Evolutionary conservation across 257 asterid genomes (phyloP).

Genomic region (Hygrophila difformis): DNA sequence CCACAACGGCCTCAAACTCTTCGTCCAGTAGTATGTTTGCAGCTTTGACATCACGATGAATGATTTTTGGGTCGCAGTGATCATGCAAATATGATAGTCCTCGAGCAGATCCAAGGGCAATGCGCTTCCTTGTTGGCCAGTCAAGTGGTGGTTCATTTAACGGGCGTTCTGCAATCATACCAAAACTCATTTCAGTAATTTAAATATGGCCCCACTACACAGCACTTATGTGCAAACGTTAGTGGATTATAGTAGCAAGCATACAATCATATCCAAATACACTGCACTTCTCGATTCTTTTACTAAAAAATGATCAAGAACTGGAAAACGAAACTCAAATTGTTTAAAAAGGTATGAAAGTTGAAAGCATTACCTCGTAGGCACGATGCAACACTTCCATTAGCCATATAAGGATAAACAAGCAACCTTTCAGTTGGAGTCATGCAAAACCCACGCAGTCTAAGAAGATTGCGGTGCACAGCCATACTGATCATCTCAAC

Average conservation of each 20-base stretch:
- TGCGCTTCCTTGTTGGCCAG: slow-evolving; percentile 43
- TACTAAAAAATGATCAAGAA: neutral
- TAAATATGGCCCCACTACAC: neutral
- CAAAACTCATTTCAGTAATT: slow-evolving; percentile 5
- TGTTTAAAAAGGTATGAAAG: too few species aligned
- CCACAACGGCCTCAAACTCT: slow-evolving; percentile 55
- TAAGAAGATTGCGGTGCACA: slow-evolving; percentile 52
- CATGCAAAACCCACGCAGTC: slow-evolving; percentile 51
- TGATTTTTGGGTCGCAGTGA: slow-evolving; percentile 53
- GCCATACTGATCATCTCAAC: slow-evolving; percentile 58
- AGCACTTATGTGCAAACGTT: too few species aligned
- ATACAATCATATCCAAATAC: too few species aligned
- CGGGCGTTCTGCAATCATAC: slow-evolving; percentile 36
- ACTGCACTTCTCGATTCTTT: too few species aligned
- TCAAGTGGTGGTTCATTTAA: slow-evolving; percentile 42
- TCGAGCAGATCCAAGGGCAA: slow-evolving; percentile 49
- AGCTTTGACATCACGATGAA: slow-evolving; percentile 53
- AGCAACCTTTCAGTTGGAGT: slow-evolving; percentile 52
- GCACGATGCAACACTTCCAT: slow-evolving; percentile 57
- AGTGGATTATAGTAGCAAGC: too few species aligned
- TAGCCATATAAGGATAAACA: slow-evolving; percentile 54
- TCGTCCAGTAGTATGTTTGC: slow-evolving; percentile 49
- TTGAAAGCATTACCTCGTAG: slow-evolving; percentile 34
- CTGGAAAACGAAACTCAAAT: neutral
- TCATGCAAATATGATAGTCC: slow-evolving; percentile 48